A percentile compares a stretch with the other conserved stretches of the same genome.
phyloP scores from a whole-genome alignment of 306 rosid species.

The Quercus alba region DNA sequence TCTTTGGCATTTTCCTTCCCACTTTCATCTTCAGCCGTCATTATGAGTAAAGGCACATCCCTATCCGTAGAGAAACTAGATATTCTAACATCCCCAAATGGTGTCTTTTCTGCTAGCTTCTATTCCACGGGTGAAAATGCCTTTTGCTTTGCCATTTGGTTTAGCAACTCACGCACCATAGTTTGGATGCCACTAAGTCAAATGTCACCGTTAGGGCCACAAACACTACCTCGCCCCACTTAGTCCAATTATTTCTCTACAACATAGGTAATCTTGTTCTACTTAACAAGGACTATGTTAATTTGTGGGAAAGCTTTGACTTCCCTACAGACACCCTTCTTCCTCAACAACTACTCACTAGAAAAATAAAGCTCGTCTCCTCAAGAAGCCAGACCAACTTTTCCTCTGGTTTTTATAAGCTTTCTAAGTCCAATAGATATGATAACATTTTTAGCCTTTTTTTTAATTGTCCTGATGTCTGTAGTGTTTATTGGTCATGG shows the following conservation, averaged over 20 bases:
- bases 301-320: constrained; percentile 45
- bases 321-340: constrained; percentile 41
- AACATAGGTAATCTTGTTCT: constrained; percentile 42
- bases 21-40: too few relatives aligned
- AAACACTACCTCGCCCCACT: neutral
- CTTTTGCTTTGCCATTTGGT: constrained; percentile 46
- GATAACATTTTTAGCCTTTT: constrained; percentile 19
- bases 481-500: constrained; percentile 33
- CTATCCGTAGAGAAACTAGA: constrained; percentile 33
- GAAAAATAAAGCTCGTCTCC: constrained; percentile 20
- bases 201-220: constrained; percentile 24
- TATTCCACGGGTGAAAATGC: constrained; percentile 31
- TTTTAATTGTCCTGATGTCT: constrained; percentile 26
- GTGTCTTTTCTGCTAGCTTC: constrained; percentile 45
- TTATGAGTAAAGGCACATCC: constrained; percentile 32
- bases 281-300: neutral
- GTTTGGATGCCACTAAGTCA: constrained; percentile 39
- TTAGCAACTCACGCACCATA: neutral
- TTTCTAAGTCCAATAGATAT: constrained; percentile 12
- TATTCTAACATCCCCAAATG: constrained; percentile 30
- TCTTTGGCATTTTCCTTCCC: too few relatives aligned
- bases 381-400: constrained; percentile 20
- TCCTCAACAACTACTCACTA: constrained; percentile 35
- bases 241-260: constrained; percentile 8
- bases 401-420: constrained; percentile 32